A percentile compares a stretch with the other conserved stretches of the same genome.
These are phyloP conservation scores for Litsea cubeba DNA, from an alignment of 164 flowering plant species.

Conservation along the genomic window DNA sequence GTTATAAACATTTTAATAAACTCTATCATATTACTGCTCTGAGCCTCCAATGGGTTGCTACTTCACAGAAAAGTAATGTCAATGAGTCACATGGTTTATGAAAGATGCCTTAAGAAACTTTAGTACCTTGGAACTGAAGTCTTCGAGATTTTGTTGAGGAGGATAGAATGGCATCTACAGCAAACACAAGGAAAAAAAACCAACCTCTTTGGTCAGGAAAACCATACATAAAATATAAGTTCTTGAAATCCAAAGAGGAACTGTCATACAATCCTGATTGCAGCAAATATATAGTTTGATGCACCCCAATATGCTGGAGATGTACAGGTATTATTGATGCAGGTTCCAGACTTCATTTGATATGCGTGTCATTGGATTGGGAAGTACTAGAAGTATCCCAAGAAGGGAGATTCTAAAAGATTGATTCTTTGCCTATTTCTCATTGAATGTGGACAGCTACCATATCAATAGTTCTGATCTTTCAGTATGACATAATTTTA, in stretches of 20 bases:
- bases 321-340: background rate
- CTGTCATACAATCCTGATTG: background rate
- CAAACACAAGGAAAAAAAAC: slow-evolving; percentile 6
- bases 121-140: slow-evolving; percentile 68
- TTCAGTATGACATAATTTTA: background rate
- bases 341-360: background rate
- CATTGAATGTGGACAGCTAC: background rate
- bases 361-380: background rate
- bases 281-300: background rate
- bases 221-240: background rate
- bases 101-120: too few relatives aligned
- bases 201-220: slow-evolving; percentile 4
- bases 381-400: background rate
- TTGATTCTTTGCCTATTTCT: background rate
- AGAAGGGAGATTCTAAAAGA: background rate
- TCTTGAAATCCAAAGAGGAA: background rate
- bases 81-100: too few relatives aligned
- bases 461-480: too few relatives aligned
- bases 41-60: too few relatives aligned
- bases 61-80: too few relatives aligned
- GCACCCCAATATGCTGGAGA: background rate
- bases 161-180: slow-evolving; percentile 86
- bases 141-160: slow-evolving; percentile 79
- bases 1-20: too few relatives aligned
- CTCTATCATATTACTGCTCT: too few relatives aligned